Evolutionary conservation across 306 rosid species (phyloP).

Genomic region (Lupinus albus): DNA sequence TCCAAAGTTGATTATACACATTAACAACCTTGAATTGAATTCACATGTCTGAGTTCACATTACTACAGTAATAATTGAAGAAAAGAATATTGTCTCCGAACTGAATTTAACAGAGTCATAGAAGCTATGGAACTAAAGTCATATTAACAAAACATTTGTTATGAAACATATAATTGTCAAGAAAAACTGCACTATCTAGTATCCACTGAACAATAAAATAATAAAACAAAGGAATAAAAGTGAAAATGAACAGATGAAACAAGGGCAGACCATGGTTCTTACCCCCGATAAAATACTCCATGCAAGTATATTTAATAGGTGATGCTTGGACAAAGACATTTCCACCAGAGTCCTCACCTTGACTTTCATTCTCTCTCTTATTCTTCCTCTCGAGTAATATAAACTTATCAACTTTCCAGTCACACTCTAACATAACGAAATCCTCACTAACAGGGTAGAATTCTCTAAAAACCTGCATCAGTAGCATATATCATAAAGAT

Average conservation of each 20-base stretch:
- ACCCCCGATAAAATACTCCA: constrained; percentile 69
- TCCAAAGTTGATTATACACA: too few species aligned
- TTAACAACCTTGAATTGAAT: too few species aligned
- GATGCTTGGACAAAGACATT: constrained; percentile 44
- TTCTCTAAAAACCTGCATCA: constrained; percentile 72
- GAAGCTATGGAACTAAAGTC: constrained; percentile 7
- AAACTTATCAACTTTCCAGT: constrained; percentile 73
- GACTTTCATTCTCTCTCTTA: constrained; percentile 45
- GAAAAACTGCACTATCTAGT: constrained; percentile 28
- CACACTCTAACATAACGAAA: constrained; percentile 61
- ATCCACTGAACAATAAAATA: constrained; percentile 13
- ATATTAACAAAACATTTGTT: constrained; percentile 2
- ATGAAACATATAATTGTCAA: constrained; percentile 9
- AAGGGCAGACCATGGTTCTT: constrained; percentile 36
- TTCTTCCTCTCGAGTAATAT: constrained; percentile 57
- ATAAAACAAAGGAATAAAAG: neutral
- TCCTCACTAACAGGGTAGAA: constrained; percentile 67
- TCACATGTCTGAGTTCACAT: too few species aligned
- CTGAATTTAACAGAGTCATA: neutral
- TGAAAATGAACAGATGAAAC: constrained; percentile 7
- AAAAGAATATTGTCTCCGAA: neutral
- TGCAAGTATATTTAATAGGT: too few species aligned
- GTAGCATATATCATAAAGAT: constrained; percentile 9
- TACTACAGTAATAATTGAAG: too few species aligned
- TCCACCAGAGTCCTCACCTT: constrained; percentile 47